A percentile compares a stretch with the other conserved stretches of the same genome.
Conservation (phyloP, 345 rosid species). For the Rhizophora apiculata region DNA sequence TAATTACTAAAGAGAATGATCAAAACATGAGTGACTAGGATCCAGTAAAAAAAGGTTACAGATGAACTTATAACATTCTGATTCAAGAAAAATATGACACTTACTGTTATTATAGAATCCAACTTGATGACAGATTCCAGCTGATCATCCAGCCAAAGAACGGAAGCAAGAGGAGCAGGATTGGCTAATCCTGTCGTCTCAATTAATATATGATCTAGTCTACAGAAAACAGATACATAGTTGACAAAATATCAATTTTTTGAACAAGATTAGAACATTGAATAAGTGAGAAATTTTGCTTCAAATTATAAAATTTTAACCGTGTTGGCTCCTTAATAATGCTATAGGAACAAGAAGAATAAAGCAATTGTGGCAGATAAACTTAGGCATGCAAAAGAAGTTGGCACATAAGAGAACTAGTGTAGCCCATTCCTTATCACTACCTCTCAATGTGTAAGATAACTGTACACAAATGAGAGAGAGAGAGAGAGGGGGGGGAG, state of each 20-base stretch:
- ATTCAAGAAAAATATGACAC: conserved; percentile 15
- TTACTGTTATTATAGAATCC: conserved; percentile 86
- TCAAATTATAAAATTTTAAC: not conserved
- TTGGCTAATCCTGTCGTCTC: conserved; percentile 99
- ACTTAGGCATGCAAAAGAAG: no score
- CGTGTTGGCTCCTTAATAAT: not conserved
- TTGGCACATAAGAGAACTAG: no score
- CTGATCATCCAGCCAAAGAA: conserved; percentile 96
- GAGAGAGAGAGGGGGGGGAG: not conserved
- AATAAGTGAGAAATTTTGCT: not conserved
- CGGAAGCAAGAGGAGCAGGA: conserved; percentile 89
- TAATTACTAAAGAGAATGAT: not conserved
- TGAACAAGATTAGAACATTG: not conserved
- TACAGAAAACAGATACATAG: conserved; percentile 22
- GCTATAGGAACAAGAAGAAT: not conserved
- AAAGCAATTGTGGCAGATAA: no score
- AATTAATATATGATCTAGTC: conserved; percentile 88
- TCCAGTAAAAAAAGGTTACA: not conserved
- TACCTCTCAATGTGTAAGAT: no score
- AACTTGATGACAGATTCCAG: conserved; percentile 85
- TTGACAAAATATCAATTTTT: conserved; percentile 6
- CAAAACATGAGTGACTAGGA: not conserved
- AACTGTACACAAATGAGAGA: no score
- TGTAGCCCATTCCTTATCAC: no score
- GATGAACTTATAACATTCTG: not conserved